Base-by-base conservation (phyloP, 2,329 filamentous ascomycete genomes). In the Penicillium sp. region DNA sequence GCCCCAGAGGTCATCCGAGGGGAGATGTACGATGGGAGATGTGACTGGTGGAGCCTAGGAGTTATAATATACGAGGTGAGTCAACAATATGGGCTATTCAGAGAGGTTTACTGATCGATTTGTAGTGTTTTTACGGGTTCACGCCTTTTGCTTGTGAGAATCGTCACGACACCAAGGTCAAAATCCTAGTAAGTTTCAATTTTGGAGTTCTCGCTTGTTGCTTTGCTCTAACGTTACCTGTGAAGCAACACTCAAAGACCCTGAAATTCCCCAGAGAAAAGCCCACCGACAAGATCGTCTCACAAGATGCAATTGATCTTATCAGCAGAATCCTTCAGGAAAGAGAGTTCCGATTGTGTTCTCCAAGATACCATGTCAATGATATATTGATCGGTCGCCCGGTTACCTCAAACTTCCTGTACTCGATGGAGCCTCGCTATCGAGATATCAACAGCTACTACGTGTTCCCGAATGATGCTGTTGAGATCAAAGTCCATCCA, bases 1-100 rank as follows among this genome's bases (percentile, higher is more conserved):
- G 93, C 94, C 0, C 93, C 93, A 2, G 94, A 97, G 77, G 90
- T 97, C 16, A 87, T 97, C 54, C 80, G 83, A 61, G 91, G 92
- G 24, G 83, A 91, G 45, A 77, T 82, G 33, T 97, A 97, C 71
- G 94, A 97, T 74, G 93, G 90, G 26, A 83, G 93, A 67, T 97
- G 93, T 75, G 93, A 97, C 75, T 97, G 84, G 91, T 97, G 90
- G 93, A 97, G 92, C 75, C 85, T 97, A 64, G 93, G 92, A 49
- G 87, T 97, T 68, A 97, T 97, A 68, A 75, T 97, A 52, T 97
- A 91, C 67, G 93, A 97, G 73, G 83, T 83, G 64, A 51, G 69
- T 47, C 16, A 29, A 28, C 7, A 1, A 39, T 34, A 4, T 3
- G 4, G 1, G 1, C 10, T 9, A n/a, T n/a, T 29, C 16, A 29